Percentiles rank a stretch among this genome's conserved stretches.
phyloP scores from a whole-genome alignment of 768 basidiomycete genomes.

The Austroboletus eburneus region DNA sequence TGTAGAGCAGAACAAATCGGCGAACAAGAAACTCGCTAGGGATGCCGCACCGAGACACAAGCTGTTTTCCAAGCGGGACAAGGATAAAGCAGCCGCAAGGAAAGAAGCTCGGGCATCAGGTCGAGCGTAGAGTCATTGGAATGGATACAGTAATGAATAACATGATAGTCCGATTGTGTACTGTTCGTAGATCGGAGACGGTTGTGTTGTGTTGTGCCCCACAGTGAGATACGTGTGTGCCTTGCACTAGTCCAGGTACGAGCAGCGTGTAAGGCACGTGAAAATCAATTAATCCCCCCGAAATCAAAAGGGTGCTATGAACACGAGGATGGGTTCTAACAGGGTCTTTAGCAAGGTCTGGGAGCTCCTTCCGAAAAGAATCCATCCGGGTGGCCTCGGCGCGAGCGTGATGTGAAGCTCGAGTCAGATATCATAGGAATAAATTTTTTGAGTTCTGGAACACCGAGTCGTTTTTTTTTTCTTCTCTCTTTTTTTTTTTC shows the following conservation, averaged over 20 bases:
- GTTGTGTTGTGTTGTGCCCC: slow-evolving; percentile 12
- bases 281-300: slow-evolving; percentile 26
- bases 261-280: slow-evolving; percentile 25
- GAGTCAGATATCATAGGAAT: neutral
- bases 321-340: slow-evolving; percentile 24
- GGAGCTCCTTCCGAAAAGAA: slow-evolving; percentile 1
- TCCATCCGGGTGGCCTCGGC: neutral
- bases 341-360: slow-evolving; percentile 6
- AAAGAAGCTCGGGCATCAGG: slow-evolving; percentile 39
- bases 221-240: no score
- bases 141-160: neutral
- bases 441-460: neutral
- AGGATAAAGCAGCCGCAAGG: slow-evolving; percentile 56
- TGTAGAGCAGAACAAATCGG: slow-evolving; percentile 87
- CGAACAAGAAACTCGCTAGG: slow-evolving; percentile 72
- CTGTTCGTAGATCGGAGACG: slow-evolving; percentile 9
- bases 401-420: neutral
- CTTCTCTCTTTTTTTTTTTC: neutral
- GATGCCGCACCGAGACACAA: slow-evolving; percentile 61
- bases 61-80: slow-evolving; percentile 79
- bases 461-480: neutral
- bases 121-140: slow-evolving; percentile 18
- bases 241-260: slow-evolving; percentile 23
- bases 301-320: slow-evolving; percentile 23
- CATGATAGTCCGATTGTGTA: slow-evolving; percentile 18